A percentile compares a stretch with the other conserved stretches of the same genome.
Conservation (phyloP, 1,139 yeast genomes). For the Zygosaccharomyces pseudobailii region DNA sequence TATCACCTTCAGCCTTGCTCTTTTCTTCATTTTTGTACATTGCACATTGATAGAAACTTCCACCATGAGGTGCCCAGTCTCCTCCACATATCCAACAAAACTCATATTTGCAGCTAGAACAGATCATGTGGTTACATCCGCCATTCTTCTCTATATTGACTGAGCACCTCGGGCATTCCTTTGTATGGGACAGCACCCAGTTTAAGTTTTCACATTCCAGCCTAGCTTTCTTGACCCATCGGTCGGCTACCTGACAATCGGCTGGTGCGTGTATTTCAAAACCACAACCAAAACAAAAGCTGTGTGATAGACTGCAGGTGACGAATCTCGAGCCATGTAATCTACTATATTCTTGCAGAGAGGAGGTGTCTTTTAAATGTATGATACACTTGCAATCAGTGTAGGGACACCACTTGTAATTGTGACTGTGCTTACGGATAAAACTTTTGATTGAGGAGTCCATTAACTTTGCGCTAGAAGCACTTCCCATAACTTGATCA, state of each 20-base stretch:
- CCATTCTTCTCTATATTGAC: constrained; percentile 73
- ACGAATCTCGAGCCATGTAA: constrained; percentile 57
- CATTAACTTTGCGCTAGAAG: constrained; percentile 30
- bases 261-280: constrained; percentile 79
- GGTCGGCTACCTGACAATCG: constrained; percentile 63
- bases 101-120: constrained; percentile 69
- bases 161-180: constrained; percentile 62
- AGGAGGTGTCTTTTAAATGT: constrained; percentile 40
- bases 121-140: constrained; percentile 95
- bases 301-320: constrained; percentile 59
- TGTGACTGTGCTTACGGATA: constrained; percentile 49
- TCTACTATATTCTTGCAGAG: constrained; percentile 29
- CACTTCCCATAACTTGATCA: constrained; percentile 35
- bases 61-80: constrained; percentile 71
- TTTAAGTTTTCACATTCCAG: constrained; percentile 87
- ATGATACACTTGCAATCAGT: constrained; percentile 71
- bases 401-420: constrained; percentile 76
- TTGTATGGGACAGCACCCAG: constrained; percentile 88
- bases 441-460: constrained; percentile 43
- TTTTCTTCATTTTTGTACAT: constrained; percentile 43
- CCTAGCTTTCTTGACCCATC: constrained; percentile 75
- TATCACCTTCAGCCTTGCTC: constrained; percentile 27
- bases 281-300: constrained; percentile 76
- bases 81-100: constrained; percentile 94
- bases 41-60: constrained; percentile 58